Conservation (phyloP, 1,284 basidiomycete genomes). For the Sanghuangporus baumii region DNA sequence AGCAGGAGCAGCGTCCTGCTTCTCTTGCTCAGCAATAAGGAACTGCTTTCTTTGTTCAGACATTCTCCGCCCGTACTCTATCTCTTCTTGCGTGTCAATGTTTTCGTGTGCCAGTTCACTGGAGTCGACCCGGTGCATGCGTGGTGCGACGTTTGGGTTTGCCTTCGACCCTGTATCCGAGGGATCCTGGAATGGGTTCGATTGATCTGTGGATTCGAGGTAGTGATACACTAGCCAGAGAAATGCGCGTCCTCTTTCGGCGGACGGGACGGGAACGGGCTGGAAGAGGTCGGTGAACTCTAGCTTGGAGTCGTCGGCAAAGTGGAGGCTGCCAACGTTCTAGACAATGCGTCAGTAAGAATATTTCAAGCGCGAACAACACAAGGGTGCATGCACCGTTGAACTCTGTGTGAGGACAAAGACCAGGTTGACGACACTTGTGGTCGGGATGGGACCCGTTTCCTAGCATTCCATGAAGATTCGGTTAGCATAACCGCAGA, state of each 20-base stretch:
- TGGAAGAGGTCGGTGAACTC: slow-evolving; percentile 68
- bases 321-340: slow-evolving; percentile 52
- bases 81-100: slow-evolving; percentile 61
- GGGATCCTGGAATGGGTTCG: slow-evolving; percentile 26
- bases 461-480: slow-evolving; percentile 3
- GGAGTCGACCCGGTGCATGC: slow-evolving; percentile 1
- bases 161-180: background rate
- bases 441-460: slow-evolving; percentile 49
- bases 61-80: slow-evolving; percentile 63
- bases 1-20: slow-evolving; percentile 1
- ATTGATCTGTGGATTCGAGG: slow-evolving; percentile 34
- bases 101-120: slow-evolving; percentile 43
- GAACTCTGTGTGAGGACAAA: slow-evolving; percentile 71
- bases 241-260: slow-evolving; percentile 61
- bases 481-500: background rate
- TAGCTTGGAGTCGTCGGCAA: slow-evolving; percentile 38
- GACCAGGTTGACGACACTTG: slow-evolving; percentile 74
- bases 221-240: slow-evolving; percentile 60
- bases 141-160: background rate
- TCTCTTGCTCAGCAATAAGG: slow-evolving; percentile 27
- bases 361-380: background rate
- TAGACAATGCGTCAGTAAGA: slow-evolving; percentile 24
- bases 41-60: slow-evolving; percentile 57
- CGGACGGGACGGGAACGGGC: slow-evolving; percentile 51
- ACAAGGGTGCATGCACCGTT: slow-evolving; percentile 38